A percentile compares a stretch with the other conserved stretches of the same genome.
Evolutionary conservation across 495 filamentous ascomycete species (phyloP).

Genomic region (Aspergillus mulundensis): DNA sequence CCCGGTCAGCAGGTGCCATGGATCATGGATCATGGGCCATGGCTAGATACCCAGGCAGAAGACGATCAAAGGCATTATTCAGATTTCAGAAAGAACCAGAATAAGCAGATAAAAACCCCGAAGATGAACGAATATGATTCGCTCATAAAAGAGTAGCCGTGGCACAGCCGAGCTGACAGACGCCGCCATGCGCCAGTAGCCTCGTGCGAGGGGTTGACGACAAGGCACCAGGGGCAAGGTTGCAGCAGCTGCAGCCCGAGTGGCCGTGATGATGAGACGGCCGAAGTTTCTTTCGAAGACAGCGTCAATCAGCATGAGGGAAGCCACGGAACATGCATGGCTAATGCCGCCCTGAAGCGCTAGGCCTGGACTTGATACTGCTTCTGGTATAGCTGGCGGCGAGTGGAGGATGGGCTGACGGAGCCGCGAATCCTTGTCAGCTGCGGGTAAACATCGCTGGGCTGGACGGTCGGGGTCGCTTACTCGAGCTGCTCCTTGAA

Average conservation of each 20-base stretch:
- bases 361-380: slow-evolving; percentile 5
- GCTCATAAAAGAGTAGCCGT: not conserved
- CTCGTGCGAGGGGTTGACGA: not conserved
- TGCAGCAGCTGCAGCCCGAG: not conserved
- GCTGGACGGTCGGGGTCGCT: not conserved
- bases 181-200: slow-evolving; percentile 2
- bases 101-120: slow-evolving; percentile 1
- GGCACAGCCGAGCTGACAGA: slow-evolving; percentile 2
- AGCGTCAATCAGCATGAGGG: slow-evolving; percentile 1
- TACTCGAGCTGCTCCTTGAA: not conserved
- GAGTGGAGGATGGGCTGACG: not conserved
- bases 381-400: slow-evolving; percentile 2
- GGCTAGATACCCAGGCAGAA: not conserved
- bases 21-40: not conserved
- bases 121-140: not conserved
- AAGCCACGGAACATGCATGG: slow-evolving; percentile 10
- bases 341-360: not conserved
- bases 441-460: slow-evolving; percentile 1
- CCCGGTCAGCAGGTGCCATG: not conserved
- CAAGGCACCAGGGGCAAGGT: slow-evolving; percentile 15
- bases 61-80: not conserved
- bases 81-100: too few species aligned
- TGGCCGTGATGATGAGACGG: slow-evolving; percentile 8
- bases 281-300: slow-evolving; percentile 1
- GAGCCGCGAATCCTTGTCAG: slow-evolving; percentile 9